phyloP scores from a whole-genome alignment of 306 rosid species.

The Glycine soja region DNA sequence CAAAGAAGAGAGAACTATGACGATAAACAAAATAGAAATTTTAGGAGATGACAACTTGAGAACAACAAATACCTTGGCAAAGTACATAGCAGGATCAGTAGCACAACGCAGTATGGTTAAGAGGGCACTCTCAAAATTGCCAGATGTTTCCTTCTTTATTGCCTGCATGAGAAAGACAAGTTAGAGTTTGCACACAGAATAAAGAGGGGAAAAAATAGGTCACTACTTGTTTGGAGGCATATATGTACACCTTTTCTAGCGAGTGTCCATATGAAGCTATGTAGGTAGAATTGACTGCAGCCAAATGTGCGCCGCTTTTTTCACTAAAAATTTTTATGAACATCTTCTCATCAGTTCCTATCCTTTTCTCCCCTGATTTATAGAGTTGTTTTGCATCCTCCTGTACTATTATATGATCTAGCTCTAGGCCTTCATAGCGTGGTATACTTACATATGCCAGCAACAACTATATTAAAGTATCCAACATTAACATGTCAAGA shows the following conservation, averaged over 20 bases:
- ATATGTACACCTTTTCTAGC: slow-evolving; percentile 60
- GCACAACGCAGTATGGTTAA: slow-evolving; percentile 66
- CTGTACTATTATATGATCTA: slow-evolving; percentile 49
- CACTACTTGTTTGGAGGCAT: not conserved
- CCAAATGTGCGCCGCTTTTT: slow-evolving; percentile 74
- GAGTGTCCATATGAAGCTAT: slow-evolving; percentile 50
- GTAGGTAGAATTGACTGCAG: slow-evolving; percentile 64
- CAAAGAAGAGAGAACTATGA: not conserved
- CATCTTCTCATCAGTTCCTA: slow-evolving; percentile 57
- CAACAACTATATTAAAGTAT: slow-evolving; percentile 61
- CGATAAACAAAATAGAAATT: not conserved
- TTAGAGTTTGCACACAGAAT: not conserved
- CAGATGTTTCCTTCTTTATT: slow-evolving; percentile 68
- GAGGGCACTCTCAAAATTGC: slow-evolving; percentile 64
- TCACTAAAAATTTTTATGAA: slow-evolving; percentile 69
- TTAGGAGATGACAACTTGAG: not conserved
- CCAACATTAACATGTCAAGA: not conserved
- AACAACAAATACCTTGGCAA: slow-evolving; percentile 67
- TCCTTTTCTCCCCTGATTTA: slow-evolving; percentile 53
- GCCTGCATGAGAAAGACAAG: slow-evolving; percentile 50
- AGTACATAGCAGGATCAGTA: slow-evolving; percentile 63
- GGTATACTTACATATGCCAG: slow-evolving; percentile 60
- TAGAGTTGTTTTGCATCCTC: slow-evolving; percentile 49
- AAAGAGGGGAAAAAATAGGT: not conserved
- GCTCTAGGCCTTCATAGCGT: slow-evolving; percentile 77